Conservation (phyloP, 2,329 filamentous ascomycete genomes). For the Pseudogymnoascus sp. region DNA sequence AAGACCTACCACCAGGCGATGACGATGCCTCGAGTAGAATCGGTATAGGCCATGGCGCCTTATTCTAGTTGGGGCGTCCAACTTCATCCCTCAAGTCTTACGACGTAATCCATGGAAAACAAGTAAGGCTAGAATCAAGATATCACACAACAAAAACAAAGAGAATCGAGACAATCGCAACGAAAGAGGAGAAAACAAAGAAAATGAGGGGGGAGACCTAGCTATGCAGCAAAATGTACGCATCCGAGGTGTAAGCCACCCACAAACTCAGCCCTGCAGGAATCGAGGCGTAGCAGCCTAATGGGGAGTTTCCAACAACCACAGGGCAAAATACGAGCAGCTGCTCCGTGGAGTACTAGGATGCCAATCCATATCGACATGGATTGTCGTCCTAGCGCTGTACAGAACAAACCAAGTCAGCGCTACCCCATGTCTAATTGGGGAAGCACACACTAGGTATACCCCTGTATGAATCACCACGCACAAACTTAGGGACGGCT, state of each 20-base stretch:
- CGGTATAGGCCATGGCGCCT: not conserved
- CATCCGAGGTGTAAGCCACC: not conserved
- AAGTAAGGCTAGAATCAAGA: not conserved
- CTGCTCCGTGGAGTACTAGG: not conserved
- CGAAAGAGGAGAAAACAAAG: not conserved
- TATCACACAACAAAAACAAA: not conserved
- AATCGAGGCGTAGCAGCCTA: not conserved
- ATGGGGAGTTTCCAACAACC: not conserved
- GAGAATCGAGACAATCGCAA: not conserved
- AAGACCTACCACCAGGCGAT: not conserved
- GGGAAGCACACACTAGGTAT: no score
- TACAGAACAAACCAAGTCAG: not conserved
- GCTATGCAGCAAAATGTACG: not conserved
- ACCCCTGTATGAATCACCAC: no score
- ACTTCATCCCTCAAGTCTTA: not conserved
- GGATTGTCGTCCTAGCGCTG: no score
- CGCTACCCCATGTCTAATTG: no score
- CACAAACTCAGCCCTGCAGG: not conserved
- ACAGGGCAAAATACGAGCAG: not conserved
- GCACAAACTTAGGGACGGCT: no score
- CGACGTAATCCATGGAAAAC: not conserved
- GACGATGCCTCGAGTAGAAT: not conserved
- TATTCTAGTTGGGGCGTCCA: not conserved
- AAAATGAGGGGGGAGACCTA: not conserved
- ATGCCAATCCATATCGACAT: not conserved